Evolutionary conservation across 176 grass and related monocot species (phyloP).

Genomic region (Eremochloa ophiuroides): DNA sequence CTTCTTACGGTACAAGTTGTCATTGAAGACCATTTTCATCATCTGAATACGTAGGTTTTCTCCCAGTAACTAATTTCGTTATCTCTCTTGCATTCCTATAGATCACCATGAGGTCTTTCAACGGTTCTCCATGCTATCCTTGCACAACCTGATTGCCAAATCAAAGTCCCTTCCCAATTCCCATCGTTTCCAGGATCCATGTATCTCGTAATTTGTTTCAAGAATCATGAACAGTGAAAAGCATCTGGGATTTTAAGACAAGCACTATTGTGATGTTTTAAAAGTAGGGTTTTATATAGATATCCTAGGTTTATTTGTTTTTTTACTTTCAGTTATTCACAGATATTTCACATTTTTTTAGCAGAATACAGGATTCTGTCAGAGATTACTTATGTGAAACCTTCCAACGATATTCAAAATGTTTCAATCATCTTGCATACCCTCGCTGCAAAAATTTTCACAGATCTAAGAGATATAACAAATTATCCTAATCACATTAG

Average conservation of each 20-base stretch:
- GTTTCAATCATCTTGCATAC: neutral
- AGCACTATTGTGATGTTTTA: neutral
- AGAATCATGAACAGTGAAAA: neutral
- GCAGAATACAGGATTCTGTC: neutral
- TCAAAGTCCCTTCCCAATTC: conserved; percentile 38
- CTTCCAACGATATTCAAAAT: conserved; percentile 1
- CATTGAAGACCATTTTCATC: conserved; percentile 46
- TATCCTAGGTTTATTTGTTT: neutral
- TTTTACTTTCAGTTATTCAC: neutral
- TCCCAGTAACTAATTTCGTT: conserved; percentile 45
- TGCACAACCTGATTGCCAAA: conserved; percentile 68
- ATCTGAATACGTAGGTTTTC: conserved; percentile 47
- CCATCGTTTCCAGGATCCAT: neutral
- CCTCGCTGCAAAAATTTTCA: neutral
- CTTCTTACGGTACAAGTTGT: conserved; percentile 31
- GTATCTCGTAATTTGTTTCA: conserved; percentile 3
- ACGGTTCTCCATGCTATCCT: conserved; percentile 71
- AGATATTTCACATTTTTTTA: neutral
- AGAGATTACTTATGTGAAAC: neutral
- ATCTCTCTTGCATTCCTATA: conserved; percentile 46
- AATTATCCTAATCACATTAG: neutral
- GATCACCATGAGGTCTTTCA: conserved; percentile 70
- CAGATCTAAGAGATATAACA: neutral
- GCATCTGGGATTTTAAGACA: neutral
- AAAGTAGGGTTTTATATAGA: neutral